Evolutionary conservation across 495 filamentous ascomycete genomes (phyloP), one percentile per base, ranked within the genome.

Genomic region (Penicillium robsamsonii): DNA sequence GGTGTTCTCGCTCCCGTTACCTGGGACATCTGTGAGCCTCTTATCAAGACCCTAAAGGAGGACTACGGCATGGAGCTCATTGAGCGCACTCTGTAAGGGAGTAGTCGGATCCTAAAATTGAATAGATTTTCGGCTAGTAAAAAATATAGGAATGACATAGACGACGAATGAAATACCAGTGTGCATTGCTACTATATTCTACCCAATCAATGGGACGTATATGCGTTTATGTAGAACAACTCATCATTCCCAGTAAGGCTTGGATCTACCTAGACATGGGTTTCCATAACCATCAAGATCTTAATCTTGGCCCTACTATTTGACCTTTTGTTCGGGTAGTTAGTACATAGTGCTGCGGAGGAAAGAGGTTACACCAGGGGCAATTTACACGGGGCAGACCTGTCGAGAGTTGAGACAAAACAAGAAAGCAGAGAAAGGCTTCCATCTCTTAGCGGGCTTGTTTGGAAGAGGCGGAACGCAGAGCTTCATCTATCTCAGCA

Each of bases 1-100:
- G 90, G 91, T 64, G 75, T 96, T 46, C 67, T 96, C 42, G 92
- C 92, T 43, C 92, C 93, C 2, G 88, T 96, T 84, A 84, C 70
- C 54, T 72, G 76, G 30, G 82, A 88, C 58, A 87, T 96, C 66
- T 86, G 84, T 68, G 79, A 70, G 25, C 81, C 80, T 61, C 79
- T 93, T 58, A 79, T 82, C 59, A 81, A 86, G 73, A 81, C 84
- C 46, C 73, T 92, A 46, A 85, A 61, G 57, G 52, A 54, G 52
- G 52, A 54, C 20, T 54, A 54, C 42, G 52, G 43, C 5, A 54
- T 54, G 27, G 52, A 54, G 42, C 52, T 54, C 31, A 54, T 54
- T 40, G 52, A 54, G 52, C 52, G 52, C 43, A 54, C 52, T 46
- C 52, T 54, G 52, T 54, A 54, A 46, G 52, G 22, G 22, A 41